These are phyloP conservation scores for Artemisia tridentata DNA, from an alignment of 129 eudicot genomes.

Conservation along the genomic window DNA sequence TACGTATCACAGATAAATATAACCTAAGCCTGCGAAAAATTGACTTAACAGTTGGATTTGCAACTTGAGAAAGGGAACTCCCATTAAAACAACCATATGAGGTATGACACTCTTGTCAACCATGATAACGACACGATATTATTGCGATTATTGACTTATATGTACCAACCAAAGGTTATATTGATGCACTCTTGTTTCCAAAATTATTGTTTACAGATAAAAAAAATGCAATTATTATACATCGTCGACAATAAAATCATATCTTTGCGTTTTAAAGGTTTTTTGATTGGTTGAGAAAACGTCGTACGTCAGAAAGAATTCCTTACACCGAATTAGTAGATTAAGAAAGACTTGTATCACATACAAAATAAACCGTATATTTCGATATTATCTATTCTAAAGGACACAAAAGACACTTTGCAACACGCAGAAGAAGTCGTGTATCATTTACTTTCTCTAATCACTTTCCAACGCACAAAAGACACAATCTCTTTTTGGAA, in stretches of 20 bases:
- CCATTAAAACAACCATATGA: background rate
- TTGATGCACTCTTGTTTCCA: no score
- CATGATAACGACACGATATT: background rate
- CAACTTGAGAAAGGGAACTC: background rate
- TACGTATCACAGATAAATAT: background rate
- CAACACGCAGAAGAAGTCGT: no score
- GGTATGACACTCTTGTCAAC: background rate
- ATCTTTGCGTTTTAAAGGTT: no score
- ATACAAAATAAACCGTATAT: background rate
- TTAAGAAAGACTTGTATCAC: background rate
- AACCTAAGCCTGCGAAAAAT: background rate
- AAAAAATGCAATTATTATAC: no score
- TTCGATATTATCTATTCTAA: no score
- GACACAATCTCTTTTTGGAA: constrained; percentile 35
- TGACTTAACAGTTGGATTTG: background rate
- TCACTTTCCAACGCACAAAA: constrained; percentile 30
- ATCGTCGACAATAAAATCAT: no score
- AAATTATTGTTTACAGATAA: no score
- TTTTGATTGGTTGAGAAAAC: no score
- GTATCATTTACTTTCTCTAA: background rate
- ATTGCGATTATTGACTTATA: background rate
- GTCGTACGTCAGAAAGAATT: no score
- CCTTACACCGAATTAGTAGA: no score
- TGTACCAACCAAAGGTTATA: no score
- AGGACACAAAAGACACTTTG: no score